These are phyloP conservation scores for Chaetothyriales sp. DNA, from an alignment of 2,329 filamentous ascomycete species.

Conservation along the genomic window DNA sequence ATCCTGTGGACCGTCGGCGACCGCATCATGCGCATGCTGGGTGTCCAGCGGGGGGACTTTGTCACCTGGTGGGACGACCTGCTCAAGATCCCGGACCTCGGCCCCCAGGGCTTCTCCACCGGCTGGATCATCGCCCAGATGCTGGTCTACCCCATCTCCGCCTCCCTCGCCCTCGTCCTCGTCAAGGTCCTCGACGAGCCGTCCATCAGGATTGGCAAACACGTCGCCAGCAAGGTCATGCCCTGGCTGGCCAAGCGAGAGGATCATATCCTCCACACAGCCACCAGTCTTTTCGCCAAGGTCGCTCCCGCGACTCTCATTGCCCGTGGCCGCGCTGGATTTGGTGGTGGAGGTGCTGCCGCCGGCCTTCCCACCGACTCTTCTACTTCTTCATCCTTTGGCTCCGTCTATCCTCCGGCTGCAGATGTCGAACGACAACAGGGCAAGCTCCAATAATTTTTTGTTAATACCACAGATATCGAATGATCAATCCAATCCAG, in stretches of 20 bases:
- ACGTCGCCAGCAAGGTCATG: not conserved
- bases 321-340: not conserved
- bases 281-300: not conserved
- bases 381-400: not conserved
- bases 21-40: not conserved
- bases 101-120: not conserved
- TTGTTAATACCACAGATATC: not conserved
- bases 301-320: not conserved
- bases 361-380: not conserved
- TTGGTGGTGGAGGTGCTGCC: not conserved
- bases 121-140: not conserved
- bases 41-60: not conserved
- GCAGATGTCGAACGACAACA: not conserved
- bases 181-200: not conserved
- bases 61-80: not conserved
- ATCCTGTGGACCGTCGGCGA: constrained; percentile 1
- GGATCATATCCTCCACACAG: not conserved
- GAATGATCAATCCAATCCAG: too few relatives aligned
- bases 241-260: not conserved
- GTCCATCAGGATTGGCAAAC: not conserved
- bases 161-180: not conserved
- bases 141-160: not conserved
- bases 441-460: not conserved
- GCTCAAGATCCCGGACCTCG: not conserved
- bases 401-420: not conserved